Evolutionary conservation across 2,329 filamentous ascomycete species (phyloP).

Genomic region (Trichoderma lentiforme): DNA sequence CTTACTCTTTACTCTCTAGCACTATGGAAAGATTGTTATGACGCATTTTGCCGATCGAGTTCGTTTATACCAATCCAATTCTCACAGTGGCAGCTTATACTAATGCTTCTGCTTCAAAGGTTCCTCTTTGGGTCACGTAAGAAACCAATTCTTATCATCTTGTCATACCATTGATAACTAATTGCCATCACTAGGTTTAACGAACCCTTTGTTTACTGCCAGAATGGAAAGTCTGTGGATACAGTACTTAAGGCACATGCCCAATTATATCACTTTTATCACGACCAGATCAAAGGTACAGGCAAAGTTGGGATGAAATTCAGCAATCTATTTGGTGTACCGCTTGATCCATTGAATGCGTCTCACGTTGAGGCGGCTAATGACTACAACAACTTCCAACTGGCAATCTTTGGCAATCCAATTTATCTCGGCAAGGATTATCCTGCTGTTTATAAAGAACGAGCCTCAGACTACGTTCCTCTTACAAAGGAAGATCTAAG

Average conservation of each 20-base stretch:
- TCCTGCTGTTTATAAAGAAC: constrained; percentile 44
- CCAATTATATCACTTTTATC: constrained; percentile 51
- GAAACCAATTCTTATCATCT: too few species aligned
- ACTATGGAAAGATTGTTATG: constrained; percentile 52
- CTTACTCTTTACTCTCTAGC: constrained; percentile 13
- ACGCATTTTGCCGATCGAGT: constrained; percentile 50
- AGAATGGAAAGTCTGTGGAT: constrained; percentile 38
- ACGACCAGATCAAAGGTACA: constrained; percentile 48
- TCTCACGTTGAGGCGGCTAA: constrained; percentile 44
- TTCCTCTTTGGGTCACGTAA: too few species aligned
- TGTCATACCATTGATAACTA: too few species aligned
- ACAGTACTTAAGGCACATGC: constrained; percentile 48
- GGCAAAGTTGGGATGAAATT: constrained; percentile 46
- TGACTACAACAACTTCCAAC: constrained; percentile 45
- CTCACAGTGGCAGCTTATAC: constrained; percentile 9
- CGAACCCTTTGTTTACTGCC: constrained; percentile 44
- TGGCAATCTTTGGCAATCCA: constrained; percentile 51
- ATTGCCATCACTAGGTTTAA: constrained; percentile 43
- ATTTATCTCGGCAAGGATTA: constrained; percentile 51
- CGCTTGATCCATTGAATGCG: constrained; percentile 37
- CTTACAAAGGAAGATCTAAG: too few species aligned
- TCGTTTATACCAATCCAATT: constrained; percentile 24
- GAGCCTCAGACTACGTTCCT: constrained; percentile 18
- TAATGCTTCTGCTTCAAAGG: constrained; percentile 20
- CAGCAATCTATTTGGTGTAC: constrained; percentile 50